Percentiles rank a stretch among this genome's conserved stretches.
phyloP scores from a whole-genome alignment of 2,329 filamentous ascomycete genomes.

The Pyrenophora seminiperda region DNA sequence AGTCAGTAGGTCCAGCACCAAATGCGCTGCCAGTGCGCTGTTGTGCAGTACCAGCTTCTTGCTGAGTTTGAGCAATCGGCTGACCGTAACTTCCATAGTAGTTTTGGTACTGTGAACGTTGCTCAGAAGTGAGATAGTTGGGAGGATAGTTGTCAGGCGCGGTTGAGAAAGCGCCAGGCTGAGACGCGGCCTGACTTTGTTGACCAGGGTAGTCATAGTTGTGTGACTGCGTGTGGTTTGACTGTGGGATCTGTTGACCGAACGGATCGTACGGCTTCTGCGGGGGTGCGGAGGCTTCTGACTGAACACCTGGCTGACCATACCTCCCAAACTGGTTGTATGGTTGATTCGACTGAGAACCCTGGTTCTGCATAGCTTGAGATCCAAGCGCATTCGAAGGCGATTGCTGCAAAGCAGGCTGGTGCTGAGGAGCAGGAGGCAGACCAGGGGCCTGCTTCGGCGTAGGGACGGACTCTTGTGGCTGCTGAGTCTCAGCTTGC shows the following conservation, averaged over 20 bases:
- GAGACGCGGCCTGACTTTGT: constrained; percentile 62
- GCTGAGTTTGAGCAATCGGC: constrained; percentile 62
- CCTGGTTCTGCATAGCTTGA: constrained; percentile 61
- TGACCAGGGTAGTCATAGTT: constrained; percentile 57
- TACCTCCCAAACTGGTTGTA: constrained; percentile 74
- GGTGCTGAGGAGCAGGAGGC: constrained; percentile 63
- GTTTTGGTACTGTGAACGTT: constrained; percentile 73
- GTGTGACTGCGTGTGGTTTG: constrained; percentile 42
- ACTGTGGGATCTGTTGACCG: constrained; percentile 68
- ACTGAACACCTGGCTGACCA: constrained; percentile 62
- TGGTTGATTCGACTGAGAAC: constrained; percentile 50
- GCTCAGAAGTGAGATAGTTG: constrained; percentile 77
- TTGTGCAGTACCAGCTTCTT: constrained; percentile 73
- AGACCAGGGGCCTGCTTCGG: constrained; percentile 66
- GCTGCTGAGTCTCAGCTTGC: constrained; percentile 45
- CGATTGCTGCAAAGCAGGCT: constrained; percentile 51
- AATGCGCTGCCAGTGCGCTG: constrained; percentile 82
- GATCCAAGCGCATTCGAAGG: constrained; percentile 55
- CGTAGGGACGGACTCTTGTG: constrained; percentile 52
- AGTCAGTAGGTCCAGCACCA: constrained; percentile 64
- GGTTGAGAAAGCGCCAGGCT: constrained; percentile 71
- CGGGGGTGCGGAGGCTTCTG: constrained; percentile 64
- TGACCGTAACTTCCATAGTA: constrained; percentile 63
- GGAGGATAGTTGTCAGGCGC: constrained; percentile 79
- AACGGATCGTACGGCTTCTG: constrained; percentile 92